Percentiles rank a stretch among this genome's conserved stretches.
phyloP scores from a whole-genome alignment of 176 grass and related monocot genomes.

The Triticum dicoccoides region DNA sequence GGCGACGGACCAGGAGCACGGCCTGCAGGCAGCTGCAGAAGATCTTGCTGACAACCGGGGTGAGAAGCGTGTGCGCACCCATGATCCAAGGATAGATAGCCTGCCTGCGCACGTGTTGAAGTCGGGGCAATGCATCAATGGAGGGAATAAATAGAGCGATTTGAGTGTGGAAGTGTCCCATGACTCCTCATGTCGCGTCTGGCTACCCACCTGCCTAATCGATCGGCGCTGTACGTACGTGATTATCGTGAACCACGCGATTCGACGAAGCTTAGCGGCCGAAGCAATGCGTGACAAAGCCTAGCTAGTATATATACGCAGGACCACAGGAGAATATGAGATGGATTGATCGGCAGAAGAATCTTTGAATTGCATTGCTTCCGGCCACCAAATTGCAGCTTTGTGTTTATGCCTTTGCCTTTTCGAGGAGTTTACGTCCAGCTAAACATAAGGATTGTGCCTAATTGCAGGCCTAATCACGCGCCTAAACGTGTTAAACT shows the following conservation, averaged over 20 bases:
- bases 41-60: conserved; percentile 78
- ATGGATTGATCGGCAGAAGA: conserved; percentile 36
- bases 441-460: neutral
- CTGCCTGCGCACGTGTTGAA: conserved; percentile 1
- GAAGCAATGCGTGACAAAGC: conserved; percentile 12
- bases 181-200: conserved; percentile 13
- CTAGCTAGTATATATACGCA: neutral
- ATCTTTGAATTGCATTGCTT: conserved; percentile 77
- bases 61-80: conserved; percentile 47
- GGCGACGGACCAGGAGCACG: conserved; percentile 61
- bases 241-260: conserved; percentile 23
- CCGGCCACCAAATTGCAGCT: conserved; percentile 44
- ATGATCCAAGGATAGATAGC: conserved; percentile 8
- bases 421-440: conserved; percentile 1
- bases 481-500: neutral
- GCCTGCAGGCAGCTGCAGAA: conserved; percentile 58
- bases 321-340: neutral
- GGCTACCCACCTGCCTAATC: conserved; percentile 29
- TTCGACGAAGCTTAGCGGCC: conserved; percentile 12
- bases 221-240: neutral
- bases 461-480: conserved; percentile 28
- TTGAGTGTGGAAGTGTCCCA: conserved; percentile 49
- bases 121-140: neutral
- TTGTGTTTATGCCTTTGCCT: conserved; percentile 11
- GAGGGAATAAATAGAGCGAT: conserved; percentile 45